Base-by-base conservation (phyloP, 148 eudicot species). In the Silene latifolia region DNA sequence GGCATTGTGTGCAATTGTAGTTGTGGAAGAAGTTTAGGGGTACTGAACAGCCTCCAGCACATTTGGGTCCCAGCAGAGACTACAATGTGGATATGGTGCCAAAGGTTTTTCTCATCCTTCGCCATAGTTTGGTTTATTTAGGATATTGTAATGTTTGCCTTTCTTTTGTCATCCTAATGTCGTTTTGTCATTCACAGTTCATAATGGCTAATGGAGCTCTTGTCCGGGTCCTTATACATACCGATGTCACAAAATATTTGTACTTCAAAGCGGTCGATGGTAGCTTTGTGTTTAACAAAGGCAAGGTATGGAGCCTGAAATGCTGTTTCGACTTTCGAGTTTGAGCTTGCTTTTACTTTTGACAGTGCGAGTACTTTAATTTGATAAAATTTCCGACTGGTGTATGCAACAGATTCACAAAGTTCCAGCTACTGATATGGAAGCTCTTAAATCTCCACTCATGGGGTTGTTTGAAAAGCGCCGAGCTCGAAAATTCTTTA, bases 391-490 rank as follows among this genome's bases (percentile, higher is more conserved):
- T 5, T 19, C 39, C 68, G 46, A 32, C 23, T 46, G 64, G 10
- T 54, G 24, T 72, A 54, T 79, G 73, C 42, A 74, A 67, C 73
- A 93, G 98, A 82, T 89, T 74, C 97, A 93, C 86, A 93, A 93
- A 84, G 98, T 89, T 61, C 98, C 98, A 24, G 98, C 98, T 44
- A 93, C 91, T 79, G 98, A 93, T 82, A 93, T 93, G 98, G 98
- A 93, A 79, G 97, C 98, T 64, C 84, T 93, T 67, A 93, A 89
- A 81, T 93, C 98, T 64, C 98, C 97, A 56, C 90, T 93, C 46
- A 93, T 93, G 98, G 98, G 98, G 24, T 85, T 93, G 72, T 91
- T 93, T 81, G 98, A 91, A 71, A 93, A 93, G 82, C 91, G 98
- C 5, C 95, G 97, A 74, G 95, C 97, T 80, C 85, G 97, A 27